Evolutionary conservation across 441 rosid genomes (phyloP).

Genomic region (Jatropha podagrica): DNA sequence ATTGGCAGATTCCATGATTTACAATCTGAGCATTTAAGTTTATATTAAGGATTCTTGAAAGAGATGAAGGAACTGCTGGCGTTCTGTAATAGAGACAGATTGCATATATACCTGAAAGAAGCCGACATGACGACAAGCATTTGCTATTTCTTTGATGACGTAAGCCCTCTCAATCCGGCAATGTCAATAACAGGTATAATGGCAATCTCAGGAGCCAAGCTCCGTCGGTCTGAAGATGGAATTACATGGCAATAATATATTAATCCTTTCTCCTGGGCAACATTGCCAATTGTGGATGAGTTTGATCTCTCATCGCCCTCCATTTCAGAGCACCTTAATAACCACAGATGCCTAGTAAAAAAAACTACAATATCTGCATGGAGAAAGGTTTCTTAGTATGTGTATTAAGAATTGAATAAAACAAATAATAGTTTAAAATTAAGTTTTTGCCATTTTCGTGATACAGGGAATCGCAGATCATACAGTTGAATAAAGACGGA

Average conservation of each 20-base stretch:
- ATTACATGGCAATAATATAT: slow-evolving; percentile 37
- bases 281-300: slow-evolving; percentile 39
- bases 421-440: not conserved
- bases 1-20: slow-evolving; percentile 57
- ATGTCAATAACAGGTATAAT: slow-evolving; percentile 49
- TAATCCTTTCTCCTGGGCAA: slow-evolving; percentile 48
- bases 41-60: too few species aligned
- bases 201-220: slow-evolving; percentile 24
- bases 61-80: too few species aligned
- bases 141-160: slow-evolving; percentile 38
- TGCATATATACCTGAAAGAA: slow-evolving; percentile 46
- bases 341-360: too few species aligned
- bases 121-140: slow-evolving; percentile 47
- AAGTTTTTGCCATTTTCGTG: not conserved
- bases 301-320: slow-evolving; percentile 29
- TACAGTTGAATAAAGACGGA: not conserved
- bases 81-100: too few species aligned
- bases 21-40: slow-evolving; percentile 37
- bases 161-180: slow-evolving; percentile 39
- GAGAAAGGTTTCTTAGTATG: too few species aligned
- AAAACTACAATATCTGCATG: too few species aligned
- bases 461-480: not conserved
- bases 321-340: not conserved
- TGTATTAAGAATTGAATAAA: too few species aligned
- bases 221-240: slow-evolving; percentile 29